A percentile compares a stretch with the other conserved stretches of the same genome.
Conservation (phyloP, 306 rosid species). For the Cucurbita ficifolia region DNA sequence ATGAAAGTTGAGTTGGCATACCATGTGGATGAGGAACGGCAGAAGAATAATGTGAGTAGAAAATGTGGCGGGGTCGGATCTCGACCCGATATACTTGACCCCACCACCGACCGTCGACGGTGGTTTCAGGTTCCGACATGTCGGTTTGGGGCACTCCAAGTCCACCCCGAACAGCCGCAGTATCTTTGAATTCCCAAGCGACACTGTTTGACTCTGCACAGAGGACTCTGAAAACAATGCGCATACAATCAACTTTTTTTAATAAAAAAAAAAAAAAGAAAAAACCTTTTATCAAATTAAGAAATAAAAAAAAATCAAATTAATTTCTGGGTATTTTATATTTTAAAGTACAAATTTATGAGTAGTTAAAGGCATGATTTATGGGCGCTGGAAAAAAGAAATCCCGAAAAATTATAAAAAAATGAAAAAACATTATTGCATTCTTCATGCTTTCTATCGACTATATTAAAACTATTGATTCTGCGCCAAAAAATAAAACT, state of each 20-base stretch:
- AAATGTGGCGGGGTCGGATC: slow-evolving; percentile 19
- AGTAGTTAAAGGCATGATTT: background rate
- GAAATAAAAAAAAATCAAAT: background rate
- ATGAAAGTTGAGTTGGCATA: slow-evolving; percentile 27
- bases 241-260: background rate
- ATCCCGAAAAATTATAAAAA: background rate
- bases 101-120: slow-evolving; percentile 25
- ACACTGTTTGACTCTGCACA: slow-evolving; percentile 27
- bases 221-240: slow-evolving; percentile 40
- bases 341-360: background rate
- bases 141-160: slow-evolving; percentile 71
- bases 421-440: background rate
- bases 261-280: too few species aligned
- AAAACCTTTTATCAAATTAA: background rate
- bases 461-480: background rate
- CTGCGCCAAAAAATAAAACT: too few species aligned
- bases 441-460: background rate
- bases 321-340: background rate
- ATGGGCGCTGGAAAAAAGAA: background rate
- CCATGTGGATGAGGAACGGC: slow-evolving; percentile 38
- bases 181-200: slow-evolving; percentile 43
- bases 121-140: slow-evolving; percentile 29
- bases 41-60: slow-evolving; percentile 18
- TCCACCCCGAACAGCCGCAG: slow-evolving; percentile 87
- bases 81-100: slow-evolving; percentile 31